Conservation (phyloP, 1,284 basidiomycete genomes). For the Neolentinus lepideus region DNA sequence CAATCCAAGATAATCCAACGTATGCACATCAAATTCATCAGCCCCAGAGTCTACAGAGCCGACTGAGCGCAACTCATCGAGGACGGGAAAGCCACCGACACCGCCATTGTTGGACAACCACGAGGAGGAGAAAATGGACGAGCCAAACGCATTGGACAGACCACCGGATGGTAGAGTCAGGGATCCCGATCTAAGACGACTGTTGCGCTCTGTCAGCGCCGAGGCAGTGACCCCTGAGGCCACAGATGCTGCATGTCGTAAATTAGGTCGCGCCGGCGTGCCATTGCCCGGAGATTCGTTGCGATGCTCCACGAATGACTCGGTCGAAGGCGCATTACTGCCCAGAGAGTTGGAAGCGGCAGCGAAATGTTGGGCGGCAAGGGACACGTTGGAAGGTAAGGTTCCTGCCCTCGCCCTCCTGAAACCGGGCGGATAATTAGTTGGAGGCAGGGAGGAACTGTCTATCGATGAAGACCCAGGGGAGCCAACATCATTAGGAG, state of each 20-base stretch:
- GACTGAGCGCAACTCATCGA: conserved; percentile 76
- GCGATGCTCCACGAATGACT: conserved; percentile 55
- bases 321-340: conserved; percentile 49
- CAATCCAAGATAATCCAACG: conserved; percentile 90
- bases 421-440: conserved; percentile 72
- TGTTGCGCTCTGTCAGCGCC: conserved; percentile 57
- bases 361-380: conserved; percentile 77
- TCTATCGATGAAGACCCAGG: conserved; percentile 51
- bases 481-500: conserved; percentile 56
- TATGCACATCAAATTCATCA: conserved; percentile 89
- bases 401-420: conserved; percentile 85
- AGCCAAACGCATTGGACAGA: conserved; percentile 81
- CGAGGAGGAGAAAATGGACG: conserved; percentile 80
- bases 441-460: conserved; percentile 48
- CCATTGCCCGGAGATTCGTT: conserved; percentile 36
- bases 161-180: conserved; percentile 73
- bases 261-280: conserved; percentile 50
- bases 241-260: conserved; percentile 72
- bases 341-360: conserved; percentile 54
- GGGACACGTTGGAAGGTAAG: conserved; percentile 82
- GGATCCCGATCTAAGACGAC: conserved; percentile 85
- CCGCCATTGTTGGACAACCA: conserved; percentile 66
- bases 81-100: conserved; percentile 48
- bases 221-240: conserved; percentile 51
- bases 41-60: conserved; percentile 70